Evolutionary conservation across 306 rosid genomes (phyloP).

Genomic region (Cucumis cinereus): DNA sequence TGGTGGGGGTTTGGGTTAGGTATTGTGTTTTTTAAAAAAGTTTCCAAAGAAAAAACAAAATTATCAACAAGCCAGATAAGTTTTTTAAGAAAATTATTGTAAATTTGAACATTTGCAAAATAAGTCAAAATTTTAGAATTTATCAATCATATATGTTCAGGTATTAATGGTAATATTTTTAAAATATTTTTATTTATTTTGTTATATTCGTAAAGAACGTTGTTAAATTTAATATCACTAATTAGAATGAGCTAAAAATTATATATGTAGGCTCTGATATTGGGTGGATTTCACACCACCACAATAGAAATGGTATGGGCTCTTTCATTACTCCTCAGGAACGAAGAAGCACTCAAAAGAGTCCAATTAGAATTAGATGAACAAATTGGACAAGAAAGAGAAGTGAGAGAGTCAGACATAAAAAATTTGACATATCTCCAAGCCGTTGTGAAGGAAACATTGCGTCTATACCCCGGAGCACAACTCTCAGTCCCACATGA

Average conservation of each 20-base stretch:
- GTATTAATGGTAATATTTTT: too few relatives aligned
- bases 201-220: too few relatives aligned
- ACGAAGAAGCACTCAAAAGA: background rate
- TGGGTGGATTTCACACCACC: constrained; percentile 1
- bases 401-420: constrained; percentile 13
- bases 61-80: too few relatives aligned
- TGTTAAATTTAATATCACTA: too few relatives aligned
- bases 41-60: too few relatives aligned
- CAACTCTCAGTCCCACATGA: constrained; percentile 14
- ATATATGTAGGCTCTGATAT: background rate
- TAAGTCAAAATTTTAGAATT: too few relatives aligned
- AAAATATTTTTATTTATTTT: too few relatives aligned
- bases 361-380: constrained; percentile 5
- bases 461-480: constrained; percentile 18
- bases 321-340: background rate
- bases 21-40: too few relatives aligned
- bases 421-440: constrained; percentile 13
- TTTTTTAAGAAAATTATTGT: too few relatives aligned
- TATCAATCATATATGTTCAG: too few relatives aligned
- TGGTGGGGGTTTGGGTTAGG: too few relatives aligned
- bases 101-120: too few relatives aligned
- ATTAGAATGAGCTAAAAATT: background rate
- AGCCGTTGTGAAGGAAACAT: constrained; percentile 18
- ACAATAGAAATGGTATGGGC: constrained; percentile 4
- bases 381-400: constrained; percentile 9